Conservation (phyloP, 2,329 filamentous ascomycete species). For the Leptographium lundbergii region DNA sequence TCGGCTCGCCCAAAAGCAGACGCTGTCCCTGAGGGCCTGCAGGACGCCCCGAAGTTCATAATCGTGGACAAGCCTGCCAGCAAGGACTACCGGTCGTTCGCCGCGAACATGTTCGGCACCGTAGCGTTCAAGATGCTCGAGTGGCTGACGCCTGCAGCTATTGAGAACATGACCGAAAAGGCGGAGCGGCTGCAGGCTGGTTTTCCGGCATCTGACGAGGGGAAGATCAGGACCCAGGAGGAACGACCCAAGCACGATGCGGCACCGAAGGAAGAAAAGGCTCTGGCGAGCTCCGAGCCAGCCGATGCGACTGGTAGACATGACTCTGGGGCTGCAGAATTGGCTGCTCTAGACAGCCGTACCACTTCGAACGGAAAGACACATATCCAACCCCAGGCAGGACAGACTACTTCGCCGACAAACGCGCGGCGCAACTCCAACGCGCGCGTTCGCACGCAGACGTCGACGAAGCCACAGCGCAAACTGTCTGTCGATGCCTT, state of each 20-base stretch:
- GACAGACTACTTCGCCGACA: neutral
- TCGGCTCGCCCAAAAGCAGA: neutral
- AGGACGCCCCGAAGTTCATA: slow-evolving; percentile 18
- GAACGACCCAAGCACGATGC: neutral
- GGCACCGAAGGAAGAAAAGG: neutral
- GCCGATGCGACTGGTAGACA: neutral
- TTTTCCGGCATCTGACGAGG: neutral
- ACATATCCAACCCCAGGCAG: neutral
- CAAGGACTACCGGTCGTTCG: slow-evolving; percentile 47
- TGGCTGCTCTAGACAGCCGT: neutral
- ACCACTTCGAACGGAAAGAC: neutral
- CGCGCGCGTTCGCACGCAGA: slow-evolving; percentile 19
- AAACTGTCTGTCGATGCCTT: slow-evolving; percentile 22
- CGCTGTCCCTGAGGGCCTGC: neutral
- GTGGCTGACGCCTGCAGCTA: slow-evolving; percentile 51
- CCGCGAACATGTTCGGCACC: slow-evolving; percentile 51
- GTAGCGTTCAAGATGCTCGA: slow-evolving; percentile 58
- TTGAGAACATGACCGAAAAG: slow-evolving; percentile 34
- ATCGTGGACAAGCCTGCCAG: slow-evolving; percentile 33
- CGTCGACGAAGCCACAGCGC: slow-evolving; percentile 18
- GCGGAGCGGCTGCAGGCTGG: slow-evolving; percentile 20
- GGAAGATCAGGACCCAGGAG: neutral
- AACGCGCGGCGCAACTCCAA: slow-evolving; percentile 19
- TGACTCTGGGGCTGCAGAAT: neutral
- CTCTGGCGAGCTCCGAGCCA: neutral